Base-by-base conservation (phyloP, 202 grass and related monocot species). In the Carex arenaria region DNA sequence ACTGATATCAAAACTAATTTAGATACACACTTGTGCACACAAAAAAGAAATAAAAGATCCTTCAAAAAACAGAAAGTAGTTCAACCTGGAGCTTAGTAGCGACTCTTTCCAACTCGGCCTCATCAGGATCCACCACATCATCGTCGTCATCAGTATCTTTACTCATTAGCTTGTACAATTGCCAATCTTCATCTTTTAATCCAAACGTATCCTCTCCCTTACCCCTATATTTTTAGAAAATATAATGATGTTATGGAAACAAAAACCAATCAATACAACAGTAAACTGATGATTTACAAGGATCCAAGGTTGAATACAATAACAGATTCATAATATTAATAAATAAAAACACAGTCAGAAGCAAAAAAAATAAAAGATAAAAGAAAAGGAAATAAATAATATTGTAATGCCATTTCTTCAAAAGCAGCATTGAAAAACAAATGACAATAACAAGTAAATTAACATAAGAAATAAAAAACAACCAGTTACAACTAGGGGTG, bases 181-280 rank as follows among this genome's bases (percentile, higher is more conserved):
- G 81, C 95, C 95, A 98, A 85, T 98, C 93, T 88, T 95, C 93
- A 65, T 98, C 95, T 89, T 86, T 92, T 38, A 80, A 79, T 61
- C 95, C 93, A 88, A 98, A 98, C 7, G 95, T 98, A 82, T 98
- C 95, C 85, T 98, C 95, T 10, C 93, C 95, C 87, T 98, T 98
- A 30, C 95, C 93, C 47, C 91, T 74, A 82, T 45, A 19, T 49
- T 62, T 59, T 62, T 60, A 9, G 3, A 81, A 47, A 65, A 26
- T 12, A 81, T 14, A 59, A 78, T 38, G 42, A 49, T 72, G 19
- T 47, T 14, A 72, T 18, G 34, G 6, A 10, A 77, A 57, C 73
- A 77, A 30, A 49, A 20, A 61, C 60, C n/a, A 62, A 62, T 2
- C 23, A 59, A 78, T 36, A 57, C 51, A 77, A n/a, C 15, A 36